These are phyloP conservation scores for Calycina herbarum DNA, from an alignment of 2,329 filamentous ascomycete species.

Conservation along the genomic window DNA sequence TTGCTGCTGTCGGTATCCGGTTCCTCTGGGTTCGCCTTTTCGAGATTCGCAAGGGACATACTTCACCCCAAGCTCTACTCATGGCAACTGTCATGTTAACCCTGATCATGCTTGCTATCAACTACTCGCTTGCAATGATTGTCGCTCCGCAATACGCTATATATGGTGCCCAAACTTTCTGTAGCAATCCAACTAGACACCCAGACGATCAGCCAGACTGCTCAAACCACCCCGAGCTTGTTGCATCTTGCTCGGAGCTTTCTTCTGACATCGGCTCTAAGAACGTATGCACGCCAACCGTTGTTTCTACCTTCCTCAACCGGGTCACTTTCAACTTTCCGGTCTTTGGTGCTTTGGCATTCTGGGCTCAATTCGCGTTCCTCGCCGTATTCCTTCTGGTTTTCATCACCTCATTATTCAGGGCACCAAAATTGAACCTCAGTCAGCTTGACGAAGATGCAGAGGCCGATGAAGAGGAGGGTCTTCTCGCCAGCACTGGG, in stretches of 20 bases:
- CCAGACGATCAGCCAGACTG: constrained; percentile 74
- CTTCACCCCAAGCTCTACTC: constrained; percentile 86
- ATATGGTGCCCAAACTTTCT: constrained; percentile 93
- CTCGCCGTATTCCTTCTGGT: constrained; percentile 80
- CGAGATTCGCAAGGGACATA: constrained; percentile 84
- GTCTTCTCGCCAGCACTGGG: constrained; percentile 79
- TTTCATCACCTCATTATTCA: constrained; percentile 76
- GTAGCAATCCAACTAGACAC: constrained; percentile 66
- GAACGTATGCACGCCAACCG: constrained; percentile 84
- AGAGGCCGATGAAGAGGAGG: constrained; percentile 91
- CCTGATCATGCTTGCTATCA: constrained; percentile 84
- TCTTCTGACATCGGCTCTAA: constrained; percentile 69
- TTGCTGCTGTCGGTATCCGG: constrained; percentile 85
- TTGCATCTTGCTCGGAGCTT: constrained; percentile 80
- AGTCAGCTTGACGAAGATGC: constrained; percentile 83
- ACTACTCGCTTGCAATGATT: constrained; percentile 90
- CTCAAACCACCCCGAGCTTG: constrained; percentile 64
- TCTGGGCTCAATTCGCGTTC: constrained; percentile 96
- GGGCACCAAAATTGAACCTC: constrained; percentile 74
- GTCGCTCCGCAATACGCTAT: constrained; percentile 95
- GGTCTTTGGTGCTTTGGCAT: constrained; percentile 88
- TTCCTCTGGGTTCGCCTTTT: constrained; percentile 96
- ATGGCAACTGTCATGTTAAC: constrained; percentile 89
- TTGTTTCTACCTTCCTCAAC: constrained; percentile 92
- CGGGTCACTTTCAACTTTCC: constrained; percentile 91